phyloP scores from a whole-genome alignment of 192 early-diverging fungal genomes.

The Rhizophlyctis rosea region DNA sequence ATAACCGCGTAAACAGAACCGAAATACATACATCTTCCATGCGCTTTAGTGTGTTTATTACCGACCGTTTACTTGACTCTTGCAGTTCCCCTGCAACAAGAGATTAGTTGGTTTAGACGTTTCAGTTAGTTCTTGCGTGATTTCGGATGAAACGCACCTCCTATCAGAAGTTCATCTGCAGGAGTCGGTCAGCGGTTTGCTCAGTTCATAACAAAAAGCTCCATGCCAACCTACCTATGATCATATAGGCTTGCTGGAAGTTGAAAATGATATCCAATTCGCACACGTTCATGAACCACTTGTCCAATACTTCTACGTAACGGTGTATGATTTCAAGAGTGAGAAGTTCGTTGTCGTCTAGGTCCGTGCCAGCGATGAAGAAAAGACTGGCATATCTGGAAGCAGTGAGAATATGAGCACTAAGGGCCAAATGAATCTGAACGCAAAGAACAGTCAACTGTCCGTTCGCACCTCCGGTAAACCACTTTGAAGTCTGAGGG shows the following conservation, averaged over 20 bases:
- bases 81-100: constrained; percentile 68
- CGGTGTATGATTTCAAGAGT: constrained; percentile 95
- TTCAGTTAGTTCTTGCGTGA: too few relatives aligned
- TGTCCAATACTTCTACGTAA: constrained; percentile 95
- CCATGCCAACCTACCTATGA: constrained; percentile 33
- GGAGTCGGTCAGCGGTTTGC: background rate
- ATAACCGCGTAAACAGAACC: too few relatives aligned
- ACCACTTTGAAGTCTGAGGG: constrained; percentile 70
- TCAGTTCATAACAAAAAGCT: constrained; percentile 71
- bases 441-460: too few relatives aligned
- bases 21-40: constrained; percentile 43
- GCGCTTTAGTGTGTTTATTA: constrained; percentile 52
- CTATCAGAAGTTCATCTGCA: constrained; percentile 82
- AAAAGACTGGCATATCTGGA: constrained; percentile 90
- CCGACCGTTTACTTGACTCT: constrained; percentile 82
- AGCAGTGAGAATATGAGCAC: too few relatives aligned
- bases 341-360: constrained; percentile 92
- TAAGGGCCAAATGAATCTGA: too few relatives aligned
- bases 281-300: constrained; percentile 95
- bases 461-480: constrained; percentile 58
- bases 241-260: constrained; percentile 75
- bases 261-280: constrained; percentile 98
- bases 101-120: too few relatives aligned
- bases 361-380: constrained; percentile 93
- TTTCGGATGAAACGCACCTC: constrained; percentile 40